Evolutionary conservation across 1,284 basidiomycete genomes (phyloP).

Genomic region (Pseudozyma thailandica): DNA sequence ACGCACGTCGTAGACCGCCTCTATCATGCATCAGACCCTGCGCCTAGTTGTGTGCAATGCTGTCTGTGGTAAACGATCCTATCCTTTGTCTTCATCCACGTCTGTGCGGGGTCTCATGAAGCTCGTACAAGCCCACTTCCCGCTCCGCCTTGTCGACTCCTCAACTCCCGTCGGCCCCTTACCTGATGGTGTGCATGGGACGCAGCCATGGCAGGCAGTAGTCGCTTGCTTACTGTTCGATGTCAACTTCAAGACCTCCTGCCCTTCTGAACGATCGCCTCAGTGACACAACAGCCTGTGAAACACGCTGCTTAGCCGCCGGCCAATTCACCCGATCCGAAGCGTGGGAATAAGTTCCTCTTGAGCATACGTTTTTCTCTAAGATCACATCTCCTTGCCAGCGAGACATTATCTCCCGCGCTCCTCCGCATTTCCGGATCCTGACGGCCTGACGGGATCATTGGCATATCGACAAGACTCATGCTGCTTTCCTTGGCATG

Average conservation of each 20-base stretch:
- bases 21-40: constrained; percentile 5
- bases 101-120: constrained; percentile 4
- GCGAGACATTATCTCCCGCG: not conserved
- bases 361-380: constrained; percentile 8
- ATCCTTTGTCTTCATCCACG: not conserved
- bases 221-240: too few relatives aligned
- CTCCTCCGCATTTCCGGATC: too few relatives aligned
- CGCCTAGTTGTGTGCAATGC: not conserved
- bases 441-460: too few relatives aligned
- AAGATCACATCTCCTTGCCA: constrained; percentile 15
- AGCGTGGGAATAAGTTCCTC: constrained; percentile 19
- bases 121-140: too few relatives aligned
- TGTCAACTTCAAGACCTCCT: not conserved
- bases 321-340: constrained; percentile 8
- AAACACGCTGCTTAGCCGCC: too few relatives aligned
- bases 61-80: not conserved
- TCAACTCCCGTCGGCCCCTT: too few relatives aligned
- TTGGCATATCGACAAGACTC: too few relatives aligned
- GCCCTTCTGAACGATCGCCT: too few relatives aligned
- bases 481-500: not conserved
- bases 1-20: not conserved
- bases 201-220: not conserved
- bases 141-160: too few relatives aligned
- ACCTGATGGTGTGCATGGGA: too few relatives aligned
- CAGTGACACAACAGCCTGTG: too few relatives aligned